Evolutionary conservation across 768 basidiomycete genomes (phyloP).

Genomic region (Mycena albidolilacea): DNA sequence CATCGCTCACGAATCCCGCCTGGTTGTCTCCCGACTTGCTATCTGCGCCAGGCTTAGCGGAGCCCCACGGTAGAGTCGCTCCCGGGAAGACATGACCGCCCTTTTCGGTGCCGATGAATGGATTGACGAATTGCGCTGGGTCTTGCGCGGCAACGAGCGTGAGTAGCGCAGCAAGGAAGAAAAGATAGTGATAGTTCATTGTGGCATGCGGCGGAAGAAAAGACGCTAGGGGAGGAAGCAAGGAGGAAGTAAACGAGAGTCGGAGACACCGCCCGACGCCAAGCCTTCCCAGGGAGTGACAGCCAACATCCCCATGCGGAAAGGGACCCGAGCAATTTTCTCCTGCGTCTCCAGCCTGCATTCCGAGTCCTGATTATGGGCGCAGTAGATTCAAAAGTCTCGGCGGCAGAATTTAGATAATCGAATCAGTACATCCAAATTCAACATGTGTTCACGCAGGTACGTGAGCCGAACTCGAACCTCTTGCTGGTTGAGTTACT

Average conservation of each 20-base stretch:
- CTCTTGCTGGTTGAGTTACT: too few species aligned
- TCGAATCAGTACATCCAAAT: too few species aligned
- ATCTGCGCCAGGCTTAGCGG: slow-evolving; percentile 59
- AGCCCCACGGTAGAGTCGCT: slow-evolving; percentile 58
- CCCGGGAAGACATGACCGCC: slow-evolving; percentile 60
- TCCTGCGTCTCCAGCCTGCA: too few species aligned
- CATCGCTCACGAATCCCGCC: slow-evolving; percentile 37
- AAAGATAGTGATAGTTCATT: slow-evolving; percentile 1
- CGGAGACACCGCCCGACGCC: too few species aligned
- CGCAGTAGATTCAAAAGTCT: too few species aligned
- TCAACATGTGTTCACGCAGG: too few species aligned
- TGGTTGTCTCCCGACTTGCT: slow-evolving; percentile 39
- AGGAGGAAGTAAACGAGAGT: not conserved
- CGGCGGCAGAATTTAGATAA: too few species aligned
- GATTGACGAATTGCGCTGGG: slow-evolving; percentile 47
- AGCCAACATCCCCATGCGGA: too few species aligned
- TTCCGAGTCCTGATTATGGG: too few species aligned
- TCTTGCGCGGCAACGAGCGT: slow-evolving; percentile 21
- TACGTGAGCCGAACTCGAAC: too few species aligned
- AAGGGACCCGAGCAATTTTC: too few species aligned
- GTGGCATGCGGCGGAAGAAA: not conserved
- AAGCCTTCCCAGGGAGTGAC: too few species aligned
- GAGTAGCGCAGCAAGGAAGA: slow-evolving; percentile 5
- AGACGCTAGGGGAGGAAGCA: not conserved
- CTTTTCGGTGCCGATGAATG: slow-evolving; percentile 57